Conservation (phyloP, 1,139 yeast genomes). For the Protomyces lactucae-debilis region DNA sequence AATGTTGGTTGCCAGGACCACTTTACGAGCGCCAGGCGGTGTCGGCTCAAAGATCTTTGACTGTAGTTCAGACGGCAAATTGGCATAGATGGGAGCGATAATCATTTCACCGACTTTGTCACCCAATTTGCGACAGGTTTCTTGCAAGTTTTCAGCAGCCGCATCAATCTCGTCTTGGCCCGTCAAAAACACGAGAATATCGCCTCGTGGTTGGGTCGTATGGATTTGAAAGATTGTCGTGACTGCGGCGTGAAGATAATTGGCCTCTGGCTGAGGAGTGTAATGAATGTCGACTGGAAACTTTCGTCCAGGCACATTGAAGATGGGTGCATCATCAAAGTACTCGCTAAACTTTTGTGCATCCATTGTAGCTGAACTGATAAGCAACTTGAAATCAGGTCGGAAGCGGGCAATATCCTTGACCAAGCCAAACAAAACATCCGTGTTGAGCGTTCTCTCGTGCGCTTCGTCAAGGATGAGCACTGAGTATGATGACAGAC, state of each 20-base stretch:
- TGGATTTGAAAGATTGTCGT: conserved; percentile 79
- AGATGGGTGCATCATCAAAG: conserved; percentile 72
- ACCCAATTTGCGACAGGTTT: conserved; percentile 62
- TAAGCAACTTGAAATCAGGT: conserved; percentile 64
- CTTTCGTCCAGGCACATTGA: conserved; percentile 75
- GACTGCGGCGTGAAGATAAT: conserved; percentile 81
- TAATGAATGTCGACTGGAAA: conserved; percentile 85
- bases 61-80: conserved; percentile 72
- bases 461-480: conserved; percentile 97
- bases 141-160: conserved; percentile 65
- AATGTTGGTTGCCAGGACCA: conserved; percentile 71
- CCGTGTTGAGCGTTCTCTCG: conserved; percentile 89
- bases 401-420: conserved; percentile 64
- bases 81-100: conserved; percentile 81
- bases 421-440: conserved; percentile 73
- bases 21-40: conserved; percentile 65
- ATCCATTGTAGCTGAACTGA: conserved; percentile 93
- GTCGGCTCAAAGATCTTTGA: conserved; percentile 68
- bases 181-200: conserved; percentile 81
- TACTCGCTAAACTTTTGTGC: conserved; percentile 77
- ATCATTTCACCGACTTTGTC: conserved; percentile 56
- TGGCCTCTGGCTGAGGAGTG: conserved; percentile 82
- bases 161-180: conserved; percentile 90
- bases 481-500: conserved; percentile 62
- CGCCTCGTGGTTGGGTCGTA: conserved; percentile 54